phyloP scores from a whole-genome alignment of 23 red algal species.

The Pyropia yezoensis region DNA sequence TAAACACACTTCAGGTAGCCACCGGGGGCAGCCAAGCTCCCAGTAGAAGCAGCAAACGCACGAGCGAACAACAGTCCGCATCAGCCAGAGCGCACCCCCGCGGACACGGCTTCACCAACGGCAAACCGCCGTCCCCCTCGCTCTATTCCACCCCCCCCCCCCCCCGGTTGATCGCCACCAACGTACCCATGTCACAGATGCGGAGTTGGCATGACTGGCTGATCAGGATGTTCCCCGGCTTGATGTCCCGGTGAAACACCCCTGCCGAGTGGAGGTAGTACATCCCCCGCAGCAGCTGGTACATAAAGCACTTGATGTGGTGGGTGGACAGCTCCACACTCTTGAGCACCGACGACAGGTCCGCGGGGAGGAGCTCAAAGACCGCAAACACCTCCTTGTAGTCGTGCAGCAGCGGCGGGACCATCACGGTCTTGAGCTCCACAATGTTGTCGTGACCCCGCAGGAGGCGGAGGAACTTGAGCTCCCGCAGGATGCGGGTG shows the following conservation, averaged over 20 bases:
- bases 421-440: conserved; percentile 70
- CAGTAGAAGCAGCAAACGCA: too few relatives aligned
- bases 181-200: conserved; percentile 72
- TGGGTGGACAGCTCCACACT: conserved; percentile 31
- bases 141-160: too few relatives aligned
- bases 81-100: too few relatives aligned
- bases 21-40: too few relatives aligned
- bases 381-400: conserved; percentile 80
- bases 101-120: too few relatives aligned
- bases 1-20: too few relatives aligned
- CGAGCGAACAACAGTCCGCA: too few relatives aligned
- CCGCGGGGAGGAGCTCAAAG: conserved; percentile 69
- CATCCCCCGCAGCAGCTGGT: conserved; percentile 67
- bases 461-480: conserved; percentile 86
- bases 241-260: conserved; percentile 84
- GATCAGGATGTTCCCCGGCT: conserved; percentile 83
- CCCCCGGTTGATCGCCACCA: background rate
- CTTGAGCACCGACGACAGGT: conserved; percentile 41
- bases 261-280: conserved; percentile 60
- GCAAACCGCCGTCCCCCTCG: background rate
- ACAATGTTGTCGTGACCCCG: conserved; percentile 88
- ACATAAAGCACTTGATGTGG: conserved; percentile 75
- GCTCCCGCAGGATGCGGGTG: conserved; percentile 60
- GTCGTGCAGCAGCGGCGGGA: conserved; percentile 33
- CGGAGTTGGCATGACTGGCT: conserved; percentile 56